Conservation (phyloP, 768 basidiomycete genomes). For the Sarcodon aspratus region DNA sequence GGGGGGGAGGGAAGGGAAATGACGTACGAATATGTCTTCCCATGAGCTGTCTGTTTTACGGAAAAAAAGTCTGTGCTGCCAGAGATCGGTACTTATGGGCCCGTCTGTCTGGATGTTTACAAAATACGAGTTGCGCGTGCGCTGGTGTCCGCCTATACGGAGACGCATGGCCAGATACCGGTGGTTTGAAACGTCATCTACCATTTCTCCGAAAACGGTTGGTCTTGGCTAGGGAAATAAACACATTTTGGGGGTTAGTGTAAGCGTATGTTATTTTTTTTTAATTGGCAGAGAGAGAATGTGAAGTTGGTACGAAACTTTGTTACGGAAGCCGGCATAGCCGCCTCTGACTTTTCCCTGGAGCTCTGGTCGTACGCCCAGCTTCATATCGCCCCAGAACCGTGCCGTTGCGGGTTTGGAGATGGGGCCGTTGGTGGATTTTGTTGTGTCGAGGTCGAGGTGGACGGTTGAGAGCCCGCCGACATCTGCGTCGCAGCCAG, state of each 20-base stretch:
- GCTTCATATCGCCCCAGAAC: conserved; percentile 75
- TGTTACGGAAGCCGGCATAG: conserved; percentile 86
- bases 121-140: conserved; percentile 77
- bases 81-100: conserved; percentile 72
- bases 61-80: conserved; percentile 89
- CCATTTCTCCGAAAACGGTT: conserved; percentile 79
- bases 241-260: background rate
- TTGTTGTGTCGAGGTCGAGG: conserved; percentile 54
- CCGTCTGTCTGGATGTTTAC: conserved; percentile 91
- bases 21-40: conserved; percentile 73
- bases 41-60: conserved; percentile 51
- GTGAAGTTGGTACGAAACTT: too few species aligned
- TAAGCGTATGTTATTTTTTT: background rate
- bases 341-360: conserved; percentile 68
- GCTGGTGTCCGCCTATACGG: conserved; percentile 64
- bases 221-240: conserved; percentile 40
- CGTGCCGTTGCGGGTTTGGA: too few species aligned
- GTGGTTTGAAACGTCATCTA: conserved; percentile 77
- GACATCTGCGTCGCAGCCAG: conserved; percentile 82
- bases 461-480: conserved; percentile 76
- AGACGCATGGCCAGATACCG: conserved; percentile 74
- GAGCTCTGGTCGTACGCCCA: conserved; percentile 55
- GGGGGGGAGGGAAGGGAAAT: conserved; percentile 5
- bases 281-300: too few species aligned
- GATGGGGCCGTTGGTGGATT: conserved; percentile 19